These are phyloP conservation scores for Piloderma croceum DNA, from an alignment of 768 basidiomycete species.

Conservation along the genomic window DNA sequence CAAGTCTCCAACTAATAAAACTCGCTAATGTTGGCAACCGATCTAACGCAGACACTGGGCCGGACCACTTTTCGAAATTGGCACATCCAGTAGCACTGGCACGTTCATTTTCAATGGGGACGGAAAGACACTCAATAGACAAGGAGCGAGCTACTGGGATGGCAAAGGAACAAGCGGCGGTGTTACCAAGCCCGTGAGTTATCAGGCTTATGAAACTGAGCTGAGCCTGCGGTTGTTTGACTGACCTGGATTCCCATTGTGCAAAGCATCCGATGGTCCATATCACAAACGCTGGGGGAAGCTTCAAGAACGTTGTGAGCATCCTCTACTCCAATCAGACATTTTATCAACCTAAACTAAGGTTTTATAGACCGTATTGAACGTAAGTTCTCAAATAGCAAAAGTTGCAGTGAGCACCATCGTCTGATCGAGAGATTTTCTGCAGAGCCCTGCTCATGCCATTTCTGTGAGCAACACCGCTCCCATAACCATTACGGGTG, in stretches of 20 bases:
- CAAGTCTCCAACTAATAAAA: neutral
- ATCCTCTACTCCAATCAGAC: too few relatives aligned
- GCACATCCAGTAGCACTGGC: neutral
- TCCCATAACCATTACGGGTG: constrained; percentile 27
- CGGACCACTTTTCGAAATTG: neutral
- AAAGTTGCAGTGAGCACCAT: neutral
- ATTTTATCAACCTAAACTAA: neutral
- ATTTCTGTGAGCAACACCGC: constrained; percentile 30
- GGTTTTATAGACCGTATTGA: neutral
- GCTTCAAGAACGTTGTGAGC: neutral
- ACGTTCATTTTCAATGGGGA: neutral
- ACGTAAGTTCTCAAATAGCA: neutral
- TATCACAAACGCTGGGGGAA: neutral
- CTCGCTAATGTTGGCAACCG: too few relatives aligned
- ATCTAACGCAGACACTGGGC: too few relatives aligned
- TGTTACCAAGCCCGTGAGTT: constrained; percentile 15
- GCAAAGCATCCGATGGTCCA: neutral
- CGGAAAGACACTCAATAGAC: neutral
- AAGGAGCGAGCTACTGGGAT: constrained; percentile 14
- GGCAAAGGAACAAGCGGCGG: constrained; percentile 16
- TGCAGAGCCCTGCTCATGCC: constrained; percentile 4
- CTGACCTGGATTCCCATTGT: too few relatives aligned
- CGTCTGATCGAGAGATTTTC: neutral
- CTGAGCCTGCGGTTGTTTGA: neutral
- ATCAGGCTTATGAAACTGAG: neutral